Evolutionary conservation across 2,329 filamentous ascomycete species (phyloP).

Genomic region (Fusarium brachygibbosum): DNA sequence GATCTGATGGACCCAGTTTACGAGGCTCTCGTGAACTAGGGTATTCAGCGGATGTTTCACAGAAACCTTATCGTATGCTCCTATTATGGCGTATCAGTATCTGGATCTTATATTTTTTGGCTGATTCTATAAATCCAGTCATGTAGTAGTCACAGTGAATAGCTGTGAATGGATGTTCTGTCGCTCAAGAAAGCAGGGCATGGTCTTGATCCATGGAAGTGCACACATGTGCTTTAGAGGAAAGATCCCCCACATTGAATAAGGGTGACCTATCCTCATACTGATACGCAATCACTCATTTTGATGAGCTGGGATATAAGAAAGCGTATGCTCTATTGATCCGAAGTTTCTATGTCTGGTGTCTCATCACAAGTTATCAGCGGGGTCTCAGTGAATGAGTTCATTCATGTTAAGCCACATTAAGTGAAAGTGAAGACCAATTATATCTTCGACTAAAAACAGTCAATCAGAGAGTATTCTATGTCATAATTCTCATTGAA

Average conservation of each 20-base stretch:
- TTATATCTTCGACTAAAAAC: not conserved
- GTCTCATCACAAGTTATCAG: not conserved
- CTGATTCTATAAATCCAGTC: not conserved
- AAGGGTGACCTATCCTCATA: too few species aligned
- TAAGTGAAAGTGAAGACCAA: not conserved
- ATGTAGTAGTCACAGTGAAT: too few species aligned
- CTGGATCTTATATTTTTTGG: not conserved
- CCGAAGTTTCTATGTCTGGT: not conserved
- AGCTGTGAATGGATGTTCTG: not conserved
- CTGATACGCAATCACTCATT: not conserved
- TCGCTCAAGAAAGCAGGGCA: not conserved
- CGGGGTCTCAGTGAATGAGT: not conserved
- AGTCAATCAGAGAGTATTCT: not conserved
- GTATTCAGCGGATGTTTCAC: not conserved
- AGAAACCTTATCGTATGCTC: not conserved
- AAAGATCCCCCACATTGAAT: not conserved
- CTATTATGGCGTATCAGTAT: not conserved
- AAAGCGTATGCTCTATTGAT: not conserved
- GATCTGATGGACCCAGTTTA: constrained; percentile 1
- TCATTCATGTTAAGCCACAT: not conserved
- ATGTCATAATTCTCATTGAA: too few species aligned
- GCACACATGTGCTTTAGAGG: not conserved
- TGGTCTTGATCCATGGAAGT: not conserved
- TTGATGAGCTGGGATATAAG: not conserved
- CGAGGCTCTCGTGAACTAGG: not conserved